Evolutionary conservation across 139 green algal species (phyloP).

Genomic region (Ulvella scutata): DNA sequence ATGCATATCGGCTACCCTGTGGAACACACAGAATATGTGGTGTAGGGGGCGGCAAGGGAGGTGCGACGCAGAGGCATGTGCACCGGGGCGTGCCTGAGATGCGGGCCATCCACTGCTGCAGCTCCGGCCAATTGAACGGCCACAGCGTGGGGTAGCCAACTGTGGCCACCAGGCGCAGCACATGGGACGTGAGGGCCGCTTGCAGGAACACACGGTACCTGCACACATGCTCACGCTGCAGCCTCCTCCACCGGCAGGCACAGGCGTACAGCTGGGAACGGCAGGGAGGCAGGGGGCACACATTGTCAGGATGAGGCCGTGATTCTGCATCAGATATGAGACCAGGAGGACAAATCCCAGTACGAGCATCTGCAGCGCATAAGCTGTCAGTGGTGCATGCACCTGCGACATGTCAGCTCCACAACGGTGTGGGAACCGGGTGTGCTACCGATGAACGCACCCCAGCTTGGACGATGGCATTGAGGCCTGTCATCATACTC

Average conservation of each 20-base stretch:
- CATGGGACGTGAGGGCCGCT: not conserved
- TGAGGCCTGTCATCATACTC: not conserved
- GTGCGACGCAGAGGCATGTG: no score
- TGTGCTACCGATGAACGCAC: no score
- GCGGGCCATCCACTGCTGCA: not conserved
- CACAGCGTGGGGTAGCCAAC: not conserved
- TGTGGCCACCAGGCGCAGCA: not conserved
- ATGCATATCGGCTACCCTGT: no score
- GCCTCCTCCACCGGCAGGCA: no score
- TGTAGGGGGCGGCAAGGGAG: no score
- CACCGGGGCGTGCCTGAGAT: not conserved
- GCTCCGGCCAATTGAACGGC: not conserved
- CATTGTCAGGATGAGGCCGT: no score
- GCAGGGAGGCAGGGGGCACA: no score
- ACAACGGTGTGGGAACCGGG: no score
- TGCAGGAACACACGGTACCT: not conserved
- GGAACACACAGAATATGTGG: no score
- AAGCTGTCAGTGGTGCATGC: not conserved
- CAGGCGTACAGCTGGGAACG: no score
- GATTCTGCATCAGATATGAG: not conserved
- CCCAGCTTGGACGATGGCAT: not conserved
- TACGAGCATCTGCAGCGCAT: not conserved
- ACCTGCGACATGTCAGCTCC: not conserved
- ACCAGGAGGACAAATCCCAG: not conserved
- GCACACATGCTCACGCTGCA: no score